Evolutionary conservation across 768 basidiomycete genomes (phyloP).

Genomic region (Fomitopsis serialis): DNA sequence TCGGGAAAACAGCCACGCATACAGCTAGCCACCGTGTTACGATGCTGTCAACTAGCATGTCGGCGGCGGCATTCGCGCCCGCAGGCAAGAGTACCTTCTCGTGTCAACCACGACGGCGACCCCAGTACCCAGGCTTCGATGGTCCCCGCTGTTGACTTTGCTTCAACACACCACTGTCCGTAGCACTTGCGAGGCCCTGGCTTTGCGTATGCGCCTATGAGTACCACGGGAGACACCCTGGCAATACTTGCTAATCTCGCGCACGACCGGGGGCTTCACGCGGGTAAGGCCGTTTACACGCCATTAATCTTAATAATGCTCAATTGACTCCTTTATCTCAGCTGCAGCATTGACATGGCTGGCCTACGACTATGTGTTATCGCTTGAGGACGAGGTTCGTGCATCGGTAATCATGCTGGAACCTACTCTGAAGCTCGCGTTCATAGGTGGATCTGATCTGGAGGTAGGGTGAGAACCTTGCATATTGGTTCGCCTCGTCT

Average conservation of each 20-base stretch:
- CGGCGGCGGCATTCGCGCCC: too few species aligned
- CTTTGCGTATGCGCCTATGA: neutral
- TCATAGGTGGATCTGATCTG: neutral
- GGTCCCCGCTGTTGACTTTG: neutral
- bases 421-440: too few species aligned
- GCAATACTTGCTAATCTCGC: neutral
- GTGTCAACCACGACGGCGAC: too few species aligned
- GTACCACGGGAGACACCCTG: neutral
- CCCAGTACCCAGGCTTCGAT: neutral
- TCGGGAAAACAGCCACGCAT: too few species aligned
- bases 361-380: neutral
- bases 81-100: too few species aligned
- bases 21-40: too few species aligned
- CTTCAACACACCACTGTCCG: neutral
- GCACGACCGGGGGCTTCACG: neutral
- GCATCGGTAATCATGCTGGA: neutral
- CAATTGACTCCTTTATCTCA: too few species aligned
- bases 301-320: neutral
- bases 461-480: neutral
- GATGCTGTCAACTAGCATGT: too few species aligned
- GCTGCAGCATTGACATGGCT: neutral
- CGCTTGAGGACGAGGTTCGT: conserved; percentile 1
- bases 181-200: neutral
- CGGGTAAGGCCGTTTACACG: neutral
- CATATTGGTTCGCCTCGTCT: neutral